Conservation (phyloP, 768 basidiomycete species). For the Xerocomus potaroensis region DNA sequence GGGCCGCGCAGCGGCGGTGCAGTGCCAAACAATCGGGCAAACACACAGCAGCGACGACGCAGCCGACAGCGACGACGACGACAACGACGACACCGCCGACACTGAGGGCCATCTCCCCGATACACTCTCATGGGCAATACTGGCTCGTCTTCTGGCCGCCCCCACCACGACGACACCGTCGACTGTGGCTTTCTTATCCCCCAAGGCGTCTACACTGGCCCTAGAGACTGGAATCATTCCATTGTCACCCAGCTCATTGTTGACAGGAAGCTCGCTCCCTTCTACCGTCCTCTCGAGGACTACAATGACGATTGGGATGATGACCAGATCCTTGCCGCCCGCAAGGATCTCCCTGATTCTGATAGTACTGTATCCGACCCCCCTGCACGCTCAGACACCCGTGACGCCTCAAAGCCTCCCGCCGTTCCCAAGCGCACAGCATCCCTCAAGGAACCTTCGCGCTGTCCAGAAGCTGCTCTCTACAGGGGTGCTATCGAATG, state of each 20-base stretch:
- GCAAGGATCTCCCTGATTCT: constrained; percentile 60
- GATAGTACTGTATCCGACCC: constrained; percentile 42
- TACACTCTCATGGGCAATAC: constrained; percentile 68
- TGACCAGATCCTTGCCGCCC: constrained; percentile 76
- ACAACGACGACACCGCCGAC: constrained; percentile 5
- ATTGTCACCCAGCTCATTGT: constrained; percentile 85
- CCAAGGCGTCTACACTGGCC: constrained; percentile 82
- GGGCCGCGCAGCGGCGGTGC: constrained; percentile 13
- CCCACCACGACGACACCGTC: constrained; percentile 76
- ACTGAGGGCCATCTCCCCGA: constrained; percentile 4
- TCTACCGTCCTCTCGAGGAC: constrained; percentile 94
- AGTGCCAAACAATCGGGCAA: constrained; percentile 23
- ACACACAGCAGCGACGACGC: constrained; percentile 6
- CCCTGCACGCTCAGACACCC: constrained; percentile 31
- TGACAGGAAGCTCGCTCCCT: constrained; percentile 87
- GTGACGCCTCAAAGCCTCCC: constrained; percentile 25
- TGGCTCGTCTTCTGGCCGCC: constrained; percentile 67
- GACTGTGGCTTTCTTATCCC: constrained; percentile 80
- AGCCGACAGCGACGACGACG: constrained; percentile 5
- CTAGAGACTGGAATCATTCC: constrained; percentile 85
- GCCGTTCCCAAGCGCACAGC: constrained; percentile 49
- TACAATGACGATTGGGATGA: constrained; percentile 87
- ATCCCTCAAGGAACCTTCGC: constrained; percentile 59
- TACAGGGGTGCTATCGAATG: constrained; percentile 89
- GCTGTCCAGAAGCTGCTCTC: constrained; percentile 68